Evolutionary conservation across 768 basidiomycete genomes (phyloP).

Genomic region (Collybia nuda): DNA sequence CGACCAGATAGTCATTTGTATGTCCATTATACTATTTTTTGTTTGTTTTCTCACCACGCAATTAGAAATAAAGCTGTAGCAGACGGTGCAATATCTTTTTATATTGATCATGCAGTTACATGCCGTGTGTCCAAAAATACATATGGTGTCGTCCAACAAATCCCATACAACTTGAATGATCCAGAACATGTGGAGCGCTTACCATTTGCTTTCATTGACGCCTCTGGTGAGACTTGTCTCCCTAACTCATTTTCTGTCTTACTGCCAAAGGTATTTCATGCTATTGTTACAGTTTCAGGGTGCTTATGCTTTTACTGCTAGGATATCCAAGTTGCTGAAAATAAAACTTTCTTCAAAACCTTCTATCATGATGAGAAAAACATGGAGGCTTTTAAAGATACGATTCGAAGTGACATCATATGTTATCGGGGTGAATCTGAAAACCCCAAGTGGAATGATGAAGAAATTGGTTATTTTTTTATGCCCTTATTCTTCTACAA

Average conservation of each 20-base stretch:
- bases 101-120: conserved; percentile 14
- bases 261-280: conserved; percentile 20
- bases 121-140: conserved; percentile 13
- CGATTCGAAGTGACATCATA: no score
- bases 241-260: conserved; percentile 20
- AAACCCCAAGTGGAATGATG: conserved; percentile 8
- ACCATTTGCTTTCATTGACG: background rate
- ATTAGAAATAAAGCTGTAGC: conserved; percentile 1
- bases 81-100: conserved; percentile 3
- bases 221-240: conserved; percentile 5
- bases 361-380: background rate
- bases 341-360: conserved; percentile 15
- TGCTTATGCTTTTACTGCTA: conserved; percentile 9
- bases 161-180: conserved; percentile 5
- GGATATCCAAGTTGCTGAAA: conserved; percentile 33
- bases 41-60: background rate
- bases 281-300: background rate
- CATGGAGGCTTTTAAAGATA: background rate
- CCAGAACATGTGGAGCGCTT: conserved; percentile 7
- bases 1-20: conserved; percentile 44
- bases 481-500: no score
- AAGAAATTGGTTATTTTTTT: conserved; percentile 5
- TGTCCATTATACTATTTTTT: conserved; percentile 9
- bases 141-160: conserved; percentile 5
- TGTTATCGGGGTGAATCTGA: no score